Conservation (phyloP, 371 early-diverging fungal species). For the Blastocladiella emersonii region DNA sequence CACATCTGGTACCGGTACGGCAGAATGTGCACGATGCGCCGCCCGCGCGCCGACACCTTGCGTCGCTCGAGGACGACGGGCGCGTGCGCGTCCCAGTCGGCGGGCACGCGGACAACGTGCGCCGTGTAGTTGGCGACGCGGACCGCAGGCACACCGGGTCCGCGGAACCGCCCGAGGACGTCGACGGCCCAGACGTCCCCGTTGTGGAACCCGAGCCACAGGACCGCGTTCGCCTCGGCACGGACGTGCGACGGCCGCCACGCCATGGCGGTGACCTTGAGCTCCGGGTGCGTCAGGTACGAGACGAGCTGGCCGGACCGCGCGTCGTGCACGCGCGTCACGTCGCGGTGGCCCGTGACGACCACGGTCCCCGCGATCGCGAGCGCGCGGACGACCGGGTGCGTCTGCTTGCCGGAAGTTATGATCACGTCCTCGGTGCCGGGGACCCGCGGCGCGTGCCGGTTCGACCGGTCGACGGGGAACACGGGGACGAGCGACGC, state of each 20-base stretch:
- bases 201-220: constrained; percentile 4
- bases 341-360: constrained; percentile 3
- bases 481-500: too few relatives aligned
- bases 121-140: neutral
- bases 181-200: constrained; percentile 5
- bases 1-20: constrained; percentile 1
- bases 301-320: neutral
- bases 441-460: neutral
- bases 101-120: neutral
- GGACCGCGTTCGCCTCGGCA: neutral
- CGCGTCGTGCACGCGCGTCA: neutral
- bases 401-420: neutral
- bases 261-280: neutral
- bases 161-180: neutral
- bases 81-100: neutral
- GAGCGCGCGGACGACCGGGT: neutral
- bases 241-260: neutral
- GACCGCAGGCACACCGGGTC: neutral
- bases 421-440: constrained; percentile 2
- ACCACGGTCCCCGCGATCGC: neutral
- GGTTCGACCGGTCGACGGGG: neutral
- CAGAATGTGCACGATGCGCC: neutral
- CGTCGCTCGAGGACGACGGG: constrained; percentile 3
- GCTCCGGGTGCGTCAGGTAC: constrained; percentile 1
- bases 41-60: neutral